Base-by-base conservation (phyloP, 2,329 filamentous ascomycete genomes). In the Fusarium sp. region DNA sequence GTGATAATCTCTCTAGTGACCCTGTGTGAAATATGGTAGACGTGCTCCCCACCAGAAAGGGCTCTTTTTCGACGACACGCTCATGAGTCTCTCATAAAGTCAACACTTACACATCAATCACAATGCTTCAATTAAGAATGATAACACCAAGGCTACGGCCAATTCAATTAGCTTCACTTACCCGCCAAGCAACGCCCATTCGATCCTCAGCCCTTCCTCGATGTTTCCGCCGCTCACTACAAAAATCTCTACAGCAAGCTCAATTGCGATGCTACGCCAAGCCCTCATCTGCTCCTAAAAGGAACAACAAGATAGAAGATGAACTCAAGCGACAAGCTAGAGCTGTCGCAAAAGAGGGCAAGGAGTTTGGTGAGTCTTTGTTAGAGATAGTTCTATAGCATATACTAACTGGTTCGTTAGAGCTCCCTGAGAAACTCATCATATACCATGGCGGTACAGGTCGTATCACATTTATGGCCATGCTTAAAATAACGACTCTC, bases 361-460 rank as follows among this genome's bases (percentile, higher is more conserved):
- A 74, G 16, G 57, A 64, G 4, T 59, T 60, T 2, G 72, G 77
- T 77, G 46, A 11, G 51, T 52, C 3, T 2, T 3, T 0, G 18
- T 1, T 10, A 3, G 18, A 31, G 8, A 23, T 16, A 9, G 1
- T 4, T 23, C n/a, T 9, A 4, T 18, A 34, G 11, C 8, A 28
- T 18, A 3, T 33, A 20, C 18, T 34, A 1, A 9, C 49, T 69
- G n/a, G 23, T 16, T 0, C 37, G 13, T 26, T 28, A 87, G 84
- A 79, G 34, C 85, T 85, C 61, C 87, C 88, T 1, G 84, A 88
- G 67, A 82, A 81, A 15, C 75, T 94, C 30, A 84, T 93, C 70
- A 86, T 97, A 65, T 97, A 92, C 78, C 91, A 94, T 79, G 89
- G 89, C 54, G 92, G 92, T 53, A 90, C 88, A 1, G 84, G 85